Percentiles rank a stretch among this genome's conserved stretches.
Conservation (phyloP, 345 rosid species). For the Barbarea vulgaris region DNA sequence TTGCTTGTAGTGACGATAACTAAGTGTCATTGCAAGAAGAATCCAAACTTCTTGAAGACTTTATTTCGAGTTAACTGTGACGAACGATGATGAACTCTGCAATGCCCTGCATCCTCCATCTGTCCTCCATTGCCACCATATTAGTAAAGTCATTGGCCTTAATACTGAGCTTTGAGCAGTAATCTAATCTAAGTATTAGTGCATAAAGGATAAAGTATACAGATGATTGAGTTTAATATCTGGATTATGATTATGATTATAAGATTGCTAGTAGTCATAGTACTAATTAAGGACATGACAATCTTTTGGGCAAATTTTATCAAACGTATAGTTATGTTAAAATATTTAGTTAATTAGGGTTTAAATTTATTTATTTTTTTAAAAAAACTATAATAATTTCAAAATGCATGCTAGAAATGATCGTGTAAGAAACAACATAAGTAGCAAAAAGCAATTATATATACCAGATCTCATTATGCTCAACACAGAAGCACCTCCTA, state of each 20-base stretch:
- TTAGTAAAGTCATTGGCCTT: conserved; percentile 56
- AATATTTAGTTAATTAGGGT: not conserved
- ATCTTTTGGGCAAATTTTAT: not conserved
- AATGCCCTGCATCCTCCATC: conserved; percentile 52
- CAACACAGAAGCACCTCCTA: not conserved
- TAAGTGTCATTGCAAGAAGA: conserved; percentile 60
- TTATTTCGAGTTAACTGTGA: conserved; percentile 55
- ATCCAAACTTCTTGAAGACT: conserved; percentile 72
- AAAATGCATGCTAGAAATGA: not conserved
- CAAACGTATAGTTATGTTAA: not conserved
- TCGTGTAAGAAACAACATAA: not conserved
- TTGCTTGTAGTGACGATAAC: conserved; percentile 44
- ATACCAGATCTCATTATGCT: not conserved
- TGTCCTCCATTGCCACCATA: conserved; percentile 45
- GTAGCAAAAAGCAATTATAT: not conserved
- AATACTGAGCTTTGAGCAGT: conserved; percentile 61
- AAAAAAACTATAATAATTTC: not conserved
- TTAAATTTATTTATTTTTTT: too few species aligned
- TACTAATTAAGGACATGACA: not conserved
- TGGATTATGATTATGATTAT: not conserved
- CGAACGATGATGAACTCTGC: conserved; percentile 65
- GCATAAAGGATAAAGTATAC: conserved; percentile 49
- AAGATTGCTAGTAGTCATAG: not conserved
- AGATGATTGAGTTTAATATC: not conserved
- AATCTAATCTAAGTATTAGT: conserved; percentile 64